Evolutionary conservation across 495 filamentous ascomycete species (phyloP), one percentile per base, ranked within the genome.

Genomic region (Trichoderma virens): DNA sequence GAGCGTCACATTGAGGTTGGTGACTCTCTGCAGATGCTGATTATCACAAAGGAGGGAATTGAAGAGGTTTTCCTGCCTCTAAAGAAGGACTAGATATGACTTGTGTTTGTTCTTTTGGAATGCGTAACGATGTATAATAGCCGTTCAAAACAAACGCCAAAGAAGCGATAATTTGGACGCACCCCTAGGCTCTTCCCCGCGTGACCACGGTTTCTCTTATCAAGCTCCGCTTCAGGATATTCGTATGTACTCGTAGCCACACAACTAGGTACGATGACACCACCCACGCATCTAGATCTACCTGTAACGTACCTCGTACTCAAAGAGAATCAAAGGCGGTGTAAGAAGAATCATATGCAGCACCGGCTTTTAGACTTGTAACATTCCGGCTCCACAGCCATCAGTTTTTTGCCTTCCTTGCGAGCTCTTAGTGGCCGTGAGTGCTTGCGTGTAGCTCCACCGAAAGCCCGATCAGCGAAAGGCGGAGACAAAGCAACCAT

Each of bases 1-100:
- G 94, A 98, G 84, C 88, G 94, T 74, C 94, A 98, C 79, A 98
- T 98, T 70, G 93, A 98, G 80, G 94, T 98, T 64, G 94, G 94
- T 73, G 94, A 98, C 82, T 88, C 90, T 45, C 75, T 98, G 77
- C 94, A 98, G 82, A 91, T 96, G 87, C 85, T 97, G 82, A 83
- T 96, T 65, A 88, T 97, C 68, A 96, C 92, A 32, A 84, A 82
- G 74, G 81, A 90, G 56, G 94, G 94, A 6, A 89, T 98, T 71
- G 84, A 96, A 82, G 95, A 98, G 79, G 83, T 87, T 43, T 87
- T 85, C 70, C 78, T 84, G 59, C 88, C 89, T 11, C 79, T 98
- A 79, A 98, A 98, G 89, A 88, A 86, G 78, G 94, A 98, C 78
- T 77, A 62, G 34, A 66, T 38, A 4, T 23, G 59, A 28, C 8